phyloP scores from a whole-genome alignment of 2,329 filamentous ascomycete species.

The Claviceps sp. region DNA sequence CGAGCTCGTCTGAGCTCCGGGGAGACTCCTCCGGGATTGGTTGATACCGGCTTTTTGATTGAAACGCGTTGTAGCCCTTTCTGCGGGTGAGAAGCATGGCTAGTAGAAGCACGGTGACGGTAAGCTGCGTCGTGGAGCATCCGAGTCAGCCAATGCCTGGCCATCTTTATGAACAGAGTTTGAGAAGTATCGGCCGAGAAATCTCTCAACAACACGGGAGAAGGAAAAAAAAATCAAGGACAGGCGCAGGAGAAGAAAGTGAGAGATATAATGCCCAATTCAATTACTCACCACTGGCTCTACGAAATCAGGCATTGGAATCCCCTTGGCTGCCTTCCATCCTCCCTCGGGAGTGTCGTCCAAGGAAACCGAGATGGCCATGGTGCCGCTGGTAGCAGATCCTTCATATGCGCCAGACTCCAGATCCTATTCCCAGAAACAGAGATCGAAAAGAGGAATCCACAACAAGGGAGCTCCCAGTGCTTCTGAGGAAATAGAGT shows the following conservation, averaged over 20 bases:
- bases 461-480: no score
- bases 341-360: slow-evolving; percentile 11
- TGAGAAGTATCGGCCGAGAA: no score
- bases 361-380: slow-evolving; percentile 1
- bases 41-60: slow-evolving; percentile 9
- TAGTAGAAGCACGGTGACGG: slow-evolving; percentile 22
- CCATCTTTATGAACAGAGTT: background rate
- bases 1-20: slow-evolving; percentile 11
- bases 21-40: slow-evolving; percentile 13
- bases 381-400: background rate
- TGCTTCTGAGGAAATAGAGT: no score
- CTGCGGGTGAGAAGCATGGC: slow-evolving; percentile 24
- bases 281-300: slow-evolving; percentile 17
- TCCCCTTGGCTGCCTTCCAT: slow-evolving; percentile 13
- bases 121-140: slow-evolving; percentile 15
- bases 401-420: no score
- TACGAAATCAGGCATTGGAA: slow-evolving; percentile 20
- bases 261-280: background rate
- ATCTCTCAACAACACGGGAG: no score
- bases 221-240: no score
- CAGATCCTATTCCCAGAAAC: no score
- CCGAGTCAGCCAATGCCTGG: background rate
- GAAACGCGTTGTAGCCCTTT: slow-evolving; percentile 21
- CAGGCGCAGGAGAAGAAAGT: background rate
- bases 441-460: no score